phyloP scores from a whole-genome alignment of 345 rosid species.

The Dipteronia sinensis region DNA sequence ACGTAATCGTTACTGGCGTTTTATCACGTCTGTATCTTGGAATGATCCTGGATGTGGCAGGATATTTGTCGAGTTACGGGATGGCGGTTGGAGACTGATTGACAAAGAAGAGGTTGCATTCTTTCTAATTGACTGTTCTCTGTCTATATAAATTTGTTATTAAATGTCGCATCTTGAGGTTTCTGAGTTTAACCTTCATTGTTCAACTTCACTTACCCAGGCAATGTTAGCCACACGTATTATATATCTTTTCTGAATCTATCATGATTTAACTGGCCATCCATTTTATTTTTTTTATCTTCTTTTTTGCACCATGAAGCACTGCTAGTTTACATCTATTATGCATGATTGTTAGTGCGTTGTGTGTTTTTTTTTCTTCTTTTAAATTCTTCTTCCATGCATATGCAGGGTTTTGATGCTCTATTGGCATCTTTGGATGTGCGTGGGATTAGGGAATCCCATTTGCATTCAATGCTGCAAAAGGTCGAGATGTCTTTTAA shows the following conservation, averaged over 20 bases:
- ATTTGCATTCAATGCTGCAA: conserved; percentile 67
- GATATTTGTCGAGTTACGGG: conserved; percentile 73
- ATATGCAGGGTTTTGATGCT: conserved; percentile 67
- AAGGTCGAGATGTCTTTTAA: conserved; percentile 71
- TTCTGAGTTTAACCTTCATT: background rate
- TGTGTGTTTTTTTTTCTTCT: background rate
- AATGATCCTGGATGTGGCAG: conserved; percentile 91
- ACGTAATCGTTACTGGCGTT: conserved; percentile 88
- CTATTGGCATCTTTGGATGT: conserved; percentile 70
- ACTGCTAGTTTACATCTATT: background rate
- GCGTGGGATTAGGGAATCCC: conserved; percentile 81
- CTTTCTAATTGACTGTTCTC: background rate
- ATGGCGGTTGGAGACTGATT: conserved; percentile 80
- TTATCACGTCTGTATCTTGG: conserved; percentile 63
- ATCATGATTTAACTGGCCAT: conserved; percentile 7
- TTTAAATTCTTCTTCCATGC: background rate
- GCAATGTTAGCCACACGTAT: background rate
- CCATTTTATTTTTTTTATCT: background rate
- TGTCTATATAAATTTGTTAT: background rate
- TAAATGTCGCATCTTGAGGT: background rate
- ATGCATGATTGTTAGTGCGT: background rate
- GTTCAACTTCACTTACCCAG: background rate
- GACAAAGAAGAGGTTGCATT: conserved; percentile 71
- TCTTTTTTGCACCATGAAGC: background rate
- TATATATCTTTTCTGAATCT: background rate